These are phyloP conservation scores for Mimosa bimucronata DNA, from an alignment of 306 rosid species.

Conservation along the genomic window DNA sequence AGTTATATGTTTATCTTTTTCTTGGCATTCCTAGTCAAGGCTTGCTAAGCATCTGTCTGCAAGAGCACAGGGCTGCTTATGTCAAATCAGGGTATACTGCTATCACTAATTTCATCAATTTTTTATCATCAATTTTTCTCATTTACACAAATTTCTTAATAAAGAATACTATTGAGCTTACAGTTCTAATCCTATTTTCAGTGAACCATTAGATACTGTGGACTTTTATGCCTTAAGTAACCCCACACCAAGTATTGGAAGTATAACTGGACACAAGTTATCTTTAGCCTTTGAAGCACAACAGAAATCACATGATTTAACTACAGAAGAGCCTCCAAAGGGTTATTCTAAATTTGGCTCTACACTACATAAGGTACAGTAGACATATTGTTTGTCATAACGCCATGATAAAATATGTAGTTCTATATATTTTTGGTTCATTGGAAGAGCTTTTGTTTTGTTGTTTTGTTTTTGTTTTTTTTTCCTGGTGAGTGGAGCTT, in stretches of 20 bases:
- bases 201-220: constrained; percentile 46
- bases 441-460: not conserved
- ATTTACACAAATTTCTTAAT: constrained; percentile 5
- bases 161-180: constrained; percentile 18
- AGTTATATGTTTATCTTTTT: constrained; percentile 14
- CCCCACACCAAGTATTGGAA: constrained; percentile 42
- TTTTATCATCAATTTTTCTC: constrained; percentile 13
- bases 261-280: constrained; percentile 42
- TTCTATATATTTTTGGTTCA: not conserved
- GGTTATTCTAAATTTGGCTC: constrained; percentile 28
- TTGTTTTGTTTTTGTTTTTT: too few species aligned
- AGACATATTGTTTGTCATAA: constrained; percentile 17
- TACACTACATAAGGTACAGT: constrained; percentile 43
- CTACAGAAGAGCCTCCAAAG: constrained; percentile 26
- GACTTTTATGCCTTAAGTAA: constrained; percentile 43
- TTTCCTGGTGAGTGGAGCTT: too few species aligned
- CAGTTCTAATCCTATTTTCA: constrained; percentile 31
- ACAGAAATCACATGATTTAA: constrained; percentile 33
- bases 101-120: constrained; percentile 13
- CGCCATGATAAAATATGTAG: constrained; percentile 11
- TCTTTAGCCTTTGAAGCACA: constrained; percentile 43
- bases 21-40: constrained; percentile 53
- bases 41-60: constrained; percentile 63
- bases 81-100: constrained; percentile 56
- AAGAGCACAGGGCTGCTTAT: constrained; percentile 70